Evolutionary conservation across 2,329 filamentous ascomycete genomes (phyloP), one percentile per base, ranked within the genome.

Genomic region (Cryphonectria naterciae): DNA sequence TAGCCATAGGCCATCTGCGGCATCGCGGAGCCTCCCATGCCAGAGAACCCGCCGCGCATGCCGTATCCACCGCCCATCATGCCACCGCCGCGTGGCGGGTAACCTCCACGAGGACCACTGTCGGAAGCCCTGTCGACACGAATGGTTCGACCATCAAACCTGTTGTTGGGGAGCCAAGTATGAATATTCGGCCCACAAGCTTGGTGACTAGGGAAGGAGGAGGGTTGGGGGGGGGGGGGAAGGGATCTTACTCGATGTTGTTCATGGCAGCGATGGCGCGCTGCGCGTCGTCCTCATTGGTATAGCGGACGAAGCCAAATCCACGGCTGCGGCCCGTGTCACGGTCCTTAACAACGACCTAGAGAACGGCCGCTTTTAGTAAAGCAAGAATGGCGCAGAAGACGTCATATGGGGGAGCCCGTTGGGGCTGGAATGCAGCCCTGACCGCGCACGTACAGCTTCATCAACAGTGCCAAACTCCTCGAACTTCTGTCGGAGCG

Each of bases 281-380:
- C 78, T 94, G 90, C 73, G 93, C 93, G 81, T 95, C 92, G 62
- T 85, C 83, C 75, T 95, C 93, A 75, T 90, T 89, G 67, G 89
- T 84, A 83, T 95, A 99, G 77, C 95, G 93, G 74, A 99, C 95
- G 81, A 98, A 98, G 64, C 96, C 96, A 81, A 98, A 99, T 73
- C 96, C 96, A 81, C 96, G 93, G 87, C 95, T 98, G 81, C 95
- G 94, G 77, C 94, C 93, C 78, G 95, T 98, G 80, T 98, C 95
- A 78, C 95, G 93, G 82, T 99, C 95, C 85, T 97, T 98, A 78
- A 98, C 95, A 76, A 99, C 95, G 74, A 97, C 93, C 95, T 98
- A 78, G 37, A 28, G n/a, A 35, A 58, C 11, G 43, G 28, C 25
- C n/a, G 41, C 41, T 15, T 41, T 41, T 28, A 64, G 35, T 10